Conservation (phyloP, 2,329 filamentous ascomycete species). For the Fusarium torreyae region DNA sequence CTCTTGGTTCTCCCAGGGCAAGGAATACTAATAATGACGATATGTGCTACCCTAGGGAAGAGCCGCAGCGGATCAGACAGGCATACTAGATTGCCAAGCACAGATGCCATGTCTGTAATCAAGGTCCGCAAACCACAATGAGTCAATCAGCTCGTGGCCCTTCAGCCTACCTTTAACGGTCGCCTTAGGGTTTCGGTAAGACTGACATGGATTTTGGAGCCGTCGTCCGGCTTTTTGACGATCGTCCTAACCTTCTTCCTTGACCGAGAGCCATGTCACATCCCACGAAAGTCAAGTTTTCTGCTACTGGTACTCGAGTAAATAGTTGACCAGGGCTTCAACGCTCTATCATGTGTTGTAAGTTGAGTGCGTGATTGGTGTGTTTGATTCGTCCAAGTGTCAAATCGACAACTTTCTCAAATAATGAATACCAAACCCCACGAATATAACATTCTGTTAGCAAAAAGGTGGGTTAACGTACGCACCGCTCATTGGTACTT, state of each 20-base stretch:
- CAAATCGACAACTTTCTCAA: neutral
- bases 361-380: constrained; percentile 19
- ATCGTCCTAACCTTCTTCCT: constrained; percentile 22
- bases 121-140: constrained; percentile 11
- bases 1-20: neutral
- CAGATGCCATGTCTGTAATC: neutral
- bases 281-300: neutral
- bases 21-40: constrained; percentile 19
- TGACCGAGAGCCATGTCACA: constrained; percentile 26
- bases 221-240: neutral
- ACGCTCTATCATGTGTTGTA: constrained; percentile 19
- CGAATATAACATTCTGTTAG: neutral
- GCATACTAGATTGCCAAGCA: neutral
- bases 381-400: neutral
- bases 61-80: constrained; percentile 5
- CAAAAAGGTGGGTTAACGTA: neutral
- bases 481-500: neutral
- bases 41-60: constrained; percentile 12
- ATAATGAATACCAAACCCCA: neutral
- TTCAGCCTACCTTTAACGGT: neutral
- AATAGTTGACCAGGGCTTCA: neutral
- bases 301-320: neutral
- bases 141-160: neutral
- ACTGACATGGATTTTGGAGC: constrained; percentile 2
- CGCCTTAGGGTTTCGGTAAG: constrained; percentile 1